phyloP scores from a whole-genome alignment of 768 basidiomycete species.

The Calocybe gangraenosa region DNA sequence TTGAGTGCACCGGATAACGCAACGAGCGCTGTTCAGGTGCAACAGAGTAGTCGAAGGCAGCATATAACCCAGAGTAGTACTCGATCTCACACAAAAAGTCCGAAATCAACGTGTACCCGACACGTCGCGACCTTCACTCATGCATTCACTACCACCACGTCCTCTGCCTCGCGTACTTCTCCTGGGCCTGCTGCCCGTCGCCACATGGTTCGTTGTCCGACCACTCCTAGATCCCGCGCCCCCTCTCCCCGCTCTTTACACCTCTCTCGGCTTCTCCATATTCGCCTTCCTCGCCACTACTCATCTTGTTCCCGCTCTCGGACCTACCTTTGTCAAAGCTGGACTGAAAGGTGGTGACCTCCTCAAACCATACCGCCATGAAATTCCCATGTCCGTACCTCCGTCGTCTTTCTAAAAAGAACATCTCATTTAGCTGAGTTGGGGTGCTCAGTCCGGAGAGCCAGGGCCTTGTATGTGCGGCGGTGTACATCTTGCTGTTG shows the following conservation, averaged over 20 bases:
- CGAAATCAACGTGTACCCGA: conserved; percentile 7
- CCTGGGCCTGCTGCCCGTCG: conserved; percentile 60
- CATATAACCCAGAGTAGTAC: too few species aligned
- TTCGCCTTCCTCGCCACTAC: conserved; percentile 76
- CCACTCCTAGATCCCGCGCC: conserved; percentile 70
- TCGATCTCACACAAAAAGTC: conserved; percentile 1
- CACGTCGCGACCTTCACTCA: not conserved
- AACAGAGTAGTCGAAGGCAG: conserved; percentile 7
- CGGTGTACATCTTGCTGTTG: conserved; percentile 80
- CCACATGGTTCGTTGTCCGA: conserved; percentile 67
- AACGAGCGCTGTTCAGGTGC: conserved; percentile 45
- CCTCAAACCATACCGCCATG: conserved; percentile 63
- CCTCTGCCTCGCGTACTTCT: conserved; percentile 51
- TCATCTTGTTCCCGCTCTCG: conserved; percentile 79
- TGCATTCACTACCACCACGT: conserved; percentile 34
- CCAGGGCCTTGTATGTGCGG: conserved; percentile 85
- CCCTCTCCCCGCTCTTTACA: conserved; percentile 68
- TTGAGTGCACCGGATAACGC: conserved; percentile 37
- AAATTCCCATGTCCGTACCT: conserved; percentile 58
- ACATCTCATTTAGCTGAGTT: not conserved
- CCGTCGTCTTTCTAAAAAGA: not conserved
- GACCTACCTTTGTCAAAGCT: conserved; percentile 74
- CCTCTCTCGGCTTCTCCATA: conserved; percentile 78
- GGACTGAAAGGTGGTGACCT: conserved; percentile 85
- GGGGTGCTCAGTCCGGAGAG: conserved; percentile 80